Evolutionary conservation across 371 early-diverging fungal genomes (phyloP).

Genomic region (Actinomortierella ambigua): DNA sequence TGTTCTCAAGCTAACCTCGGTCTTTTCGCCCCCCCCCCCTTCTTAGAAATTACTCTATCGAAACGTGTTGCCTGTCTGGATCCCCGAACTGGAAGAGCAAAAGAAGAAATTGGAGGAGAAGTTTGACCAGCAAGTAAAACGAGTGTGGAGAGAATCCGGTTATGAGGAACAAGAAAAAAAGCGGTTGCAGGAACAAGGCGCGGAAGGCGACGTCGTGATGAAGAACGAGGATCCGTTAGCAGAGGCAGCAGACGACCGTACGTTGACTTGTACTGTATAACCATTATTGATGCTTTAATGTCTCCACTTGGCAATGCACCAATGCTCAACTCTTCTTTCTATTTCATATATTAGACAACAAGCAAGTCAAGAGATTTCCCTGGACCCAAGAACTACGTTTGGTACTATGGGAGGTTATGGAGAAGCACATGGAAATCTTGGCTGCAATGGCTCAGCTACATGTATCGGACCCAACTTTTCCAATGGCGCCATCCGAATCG

Average conservation of each 20-base stretch:
- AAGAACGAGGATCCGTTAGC: slow-evolving; percentile 11
- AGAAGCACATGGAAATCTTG: slow-evolving; percentile 39
- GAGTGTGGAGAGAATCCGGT: slow-evolving; percentile 19
- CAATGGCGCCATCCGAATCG: slow-evolving; percentile 40
- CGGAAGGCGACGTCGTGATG: slow-evolving; percentile 29
- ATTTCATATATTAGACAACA: slow-evolving; percentile 4
- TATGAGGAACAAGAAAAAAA: slow-evolving; percentile 1
- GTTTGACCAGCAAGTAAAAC: slow-evolving; percentile 13
- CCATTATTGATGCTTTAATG: too few relatives aligned
- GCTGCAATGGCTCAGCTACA: slow-evolving; percentile 25
- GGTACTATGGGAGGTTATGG: slow-evolving; percentile 42
- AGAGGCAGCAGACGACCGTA: too few relatives aligned
- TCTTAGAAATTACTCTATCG: slow-evolving; percentile 36
- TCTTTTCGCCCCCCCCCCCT: too few relatives aligned
- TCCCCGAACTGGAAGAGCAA: slow-evolving; percentile 20
- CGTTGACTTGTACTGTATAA: too few relatives aligned
- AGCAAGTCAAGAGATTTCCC: slow-evolving; percentile 22
- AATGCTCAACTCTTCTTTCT: neutral
- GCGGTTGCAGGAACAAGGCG: slow-evolving; percentile 12
- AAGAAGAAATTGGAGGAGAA: slow-evolving; percentile 10
- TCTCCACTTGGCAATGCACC: neutral
- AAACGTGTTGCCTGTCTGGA: slow-evolving; percentile 31
- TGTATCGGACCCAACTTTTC: slow-evolving; percentile 16
- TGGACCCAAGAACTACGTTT: slow-evolving; percentile 42
- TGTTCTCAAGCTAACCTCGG: too few relatives aligned